Evolutionary conservation across 2,329 filamentous ascomycete species (phyloP).

Genomic region (Tolypocladium ophioglossoides): DNA sequence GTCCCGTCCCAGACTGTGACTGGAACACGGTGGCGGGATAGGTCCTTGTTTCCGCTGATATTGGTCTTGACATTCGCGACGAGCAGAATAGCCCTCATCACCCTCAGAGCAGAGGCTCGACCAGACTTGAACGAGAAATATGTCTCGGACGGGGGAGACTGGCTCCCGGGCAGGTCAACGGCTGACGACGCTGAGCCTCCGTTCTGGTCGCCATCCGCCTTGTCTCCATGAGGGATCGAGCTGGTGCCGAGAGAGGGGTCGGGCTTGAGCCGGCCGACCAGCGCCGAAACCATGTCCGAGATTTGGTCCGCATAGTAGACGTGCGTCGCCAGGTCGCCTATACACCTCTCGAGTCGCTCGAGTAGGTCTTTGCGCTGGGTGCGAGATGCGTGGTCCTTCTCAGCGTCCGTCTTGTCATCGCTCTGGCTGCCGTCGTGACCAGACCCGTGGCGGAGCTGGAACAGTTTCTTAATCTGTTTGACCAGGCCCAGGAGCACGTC

Average conservation of each 20-base stretch:
- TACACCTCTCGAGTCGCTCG: conserved; percentile 63
- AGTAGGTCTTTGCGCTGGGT: conserved; percentile 55
- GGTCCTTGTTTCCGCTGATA: conserved; percentile 46
- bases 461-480: conserved; percentile 67
- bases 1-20: conserved; percentile 92
- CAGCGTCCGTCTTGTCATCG: conserved; percentile 22
- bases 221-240: conserved; percentile 33
- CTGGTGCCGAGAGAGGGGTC: conserved; percentile 30
- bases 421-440: conserved; percentile 18
- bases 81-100: conserved; percentile 71
- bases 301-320: conserved; percentile 97
- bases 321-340: conserved; percentile 85
- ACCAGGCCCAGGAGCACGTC: conserved; percentile 81
- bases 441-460: conserved; percentile 48
- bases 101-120: conserved; percentile 58
- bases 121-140: conserved; percentile 43
- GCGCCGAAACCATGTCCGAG: conserved; percentile 80
- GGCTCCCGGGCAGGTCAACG: conserved; percentile 31
- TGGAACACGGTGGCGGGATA: conserved; percentile 65
- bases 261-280: conserved; percentile 70
- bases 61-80: conserved; percentile 65
- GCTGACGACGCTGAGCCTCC: conserved; percentile 17
- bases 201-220: conserved; percentile 29
- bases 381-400: conserved; percentile 19
- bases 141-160: conserved; percentile 34